These are phyloP conservation scores for Blattamonas nauphoetae DNA, from an alignment of 78 protist species.

Conservation along the genomic window DNA sequence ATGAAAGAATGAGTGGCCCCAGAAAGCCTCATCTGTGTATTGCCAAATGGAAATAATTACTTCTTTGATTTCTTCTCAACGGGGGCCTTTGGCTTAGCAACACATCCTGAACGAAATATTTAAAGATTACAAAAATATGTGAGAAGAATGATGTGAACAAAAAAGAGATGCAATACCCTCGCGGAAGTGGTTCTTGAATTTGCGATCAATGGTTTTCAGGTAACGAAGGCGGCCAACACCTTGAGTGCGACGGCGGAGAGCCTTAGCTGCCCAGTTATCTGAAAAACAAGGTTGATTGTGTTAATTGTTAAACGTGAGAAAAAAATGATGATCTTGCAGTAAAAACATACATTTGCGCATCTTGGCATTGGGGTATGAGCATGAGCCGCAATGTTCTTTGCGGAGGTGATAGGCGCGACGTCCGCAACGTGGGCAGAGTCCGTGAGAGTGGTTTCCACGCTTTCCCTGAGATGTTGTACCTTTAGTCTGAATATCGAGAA, in stretches of 20 bases:
- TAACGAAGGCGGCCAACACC: constrained; percentile 95
- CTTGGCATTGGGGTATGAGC: constrained; percentile 88
- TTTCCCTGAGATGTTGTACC: constrained; percentile 87
- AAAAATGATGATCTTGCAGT: neutral
- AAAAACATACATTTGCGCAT: constrained; percentile 31
- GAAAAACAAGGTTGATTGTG: neutral
- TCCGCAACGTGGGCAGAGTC: constrained; percentile 91
- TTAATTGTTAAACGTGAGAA: neutral
- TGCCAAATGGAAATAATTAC: too few relatives aligned
- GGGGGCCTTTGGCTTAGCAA: constrained; percentile 3
- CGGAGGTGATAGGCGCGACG: constrained; percentile 77
- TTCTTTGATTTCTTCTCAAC: too few relatives aligned
- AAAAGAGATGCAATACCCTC: constrained; percentile 20
- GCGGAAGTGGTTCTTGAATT: constrained; percentile 78
- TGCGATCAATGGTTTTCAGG: constrained; percentile 59
- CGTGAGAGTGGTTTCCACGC: constrained; percentile 89
- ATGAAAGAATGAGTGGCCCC: too few relatives aligned
- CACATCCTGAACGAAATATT: neutral
- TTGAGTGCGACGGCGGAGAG: constrained; percentile 86
- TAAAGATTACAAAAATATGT: neutral
- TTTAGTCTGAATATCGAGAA: constrained; percentile 58
- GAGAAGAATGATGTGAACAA: neutral
- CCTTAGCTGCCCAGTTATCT: constrained; percentile 78
- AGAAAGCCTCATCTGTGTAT: too few relatives aligned
- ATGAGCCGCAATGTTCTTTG: constrained; percentile 82